Conservation (phyloP, 1,284 basidiomycete genomes). For the Pseudozyma sp. region DNA sequence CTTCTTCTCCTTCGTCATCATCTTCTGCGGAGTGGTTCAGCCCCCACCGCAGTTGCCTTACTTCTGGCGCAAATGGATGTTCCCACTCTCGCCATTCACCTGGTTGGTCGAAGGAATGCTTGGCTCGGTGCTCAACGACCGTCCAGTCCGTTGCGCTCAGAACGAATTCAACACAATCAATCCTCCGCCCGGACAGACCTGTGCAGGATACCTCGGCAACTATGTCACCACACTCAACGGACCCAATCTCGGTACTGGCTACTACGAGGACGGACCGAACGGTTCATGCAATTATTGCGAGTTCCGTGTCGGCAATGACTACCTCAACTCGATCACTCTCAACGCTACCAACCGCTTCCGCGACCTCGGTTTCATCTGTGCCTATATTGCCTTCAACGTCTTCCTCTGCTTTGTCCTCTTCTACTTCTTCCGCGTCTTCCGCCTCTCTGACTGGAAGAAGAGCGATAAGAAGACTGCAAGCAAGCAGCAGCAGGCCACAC, state of each 20-base stretch:
- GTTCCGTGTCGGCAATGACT: slow-evolving; percentile 74
- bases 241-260: slow-evolving; percentile 40
- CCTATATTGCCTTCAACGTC: slow-evolving; percentile 76
- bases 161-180: slow-evolving; percentile 70
- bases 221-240: slow-evolving; percentile 52
- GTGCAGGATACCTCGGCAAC: slow-evolving; percentile 70
- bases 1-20: slow-evolving; percentile 76
- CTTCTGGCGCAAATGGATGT: slow-evolving; percentile 52
- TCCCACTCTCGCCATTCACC: slow-evolving; percentile 80
- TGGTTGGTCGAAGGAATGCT: slow-evolving; percentile 71
- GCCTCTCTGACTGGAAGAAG: slow-evolving; percentile 28
- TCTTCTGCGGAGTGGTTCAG: slow-evolving; percentile 73
- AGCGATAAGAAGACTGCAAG: slow-evolving; percentile 15
- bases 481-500: slow-evolving; percentile 1
- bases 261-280: slow-evolving; percentile 43
- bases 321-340: slow-evolving; percentile 61
- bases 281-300: slow-evolving; percentile 71
- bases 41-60: slow-evolving; percentile 58
- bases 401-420: slow-evolving; percentile 53
- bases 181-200: slow-evolving; percentile 70
- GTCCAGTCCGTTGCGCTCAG: slow-evolving; percentile 69
- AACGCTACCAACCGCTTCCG: slow-evolving; percentile 42
- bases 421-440: slow-evolving; percentile 58
- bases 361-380: slow-evolving; percentile 73
- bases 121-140: slow-evolving; percentile 66